Evolutionary conservation across 2,329 filamentous ascomycete species (phyloP).

Genomic region (Claviceps sp.): DNA sequence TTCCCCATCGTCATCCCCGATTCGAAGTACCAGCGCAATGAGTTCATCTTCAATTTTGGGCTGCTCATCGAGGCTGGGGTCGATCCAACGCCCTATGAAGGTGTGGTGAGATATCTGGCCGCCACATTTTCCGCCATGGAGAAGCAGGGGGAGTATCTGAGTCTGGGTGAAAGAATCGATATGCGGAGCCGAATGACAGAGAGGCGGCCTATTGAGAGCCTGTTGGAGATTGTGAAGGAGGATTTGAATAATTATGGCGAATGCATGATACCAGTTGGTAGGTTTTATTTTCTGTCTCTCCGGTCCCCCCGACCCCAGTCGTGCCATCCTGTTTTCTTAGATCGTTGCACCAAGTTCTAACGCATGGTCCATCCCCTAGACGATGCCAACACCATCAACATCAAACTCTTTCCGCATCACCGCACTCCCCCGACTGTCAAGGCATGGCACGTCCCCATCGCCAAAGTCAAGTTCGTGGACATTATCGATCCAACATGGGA

Average conservation of each 20-base stretch:
- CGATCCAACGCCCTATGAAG: constrained; percentile 69
- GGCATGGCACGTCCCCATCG: constrained; percentile 82
- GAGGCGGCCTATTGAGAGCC: constrained; percentile 62
- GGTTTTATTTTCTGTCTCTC: constrained; percentile 15
- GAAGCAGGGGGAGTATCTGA: constrained; percentile 77
- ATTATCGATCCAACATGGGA: constrained; percentile 59
- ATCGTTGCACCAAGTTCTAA: neutral
- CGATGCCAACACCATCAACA: constrained; percentile 86
- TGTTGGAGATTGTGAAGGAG: constrained; percentile 69
- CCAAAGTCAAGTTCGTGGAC: constrained; percentile 50
- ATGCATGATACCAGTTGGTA: constrained; percentile 94
- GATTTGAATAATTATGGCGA: constrained; percentile 95
- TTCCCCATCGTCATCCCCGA: constrained; percentile 81
- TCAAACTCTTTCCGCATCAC: constrained; percentile 85
- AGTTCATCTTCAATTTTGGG: constrained; percentile 98
- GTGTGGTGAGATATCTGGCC: constrained; percentile 75
- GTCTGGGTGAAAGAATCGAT: constrained; percentile 36
- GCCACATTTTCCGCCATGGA: constrained; percentile 80
- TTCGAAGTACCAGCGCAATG: constrained; percentile 74
- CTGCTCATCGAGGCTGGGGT: constrained; percentile 55
- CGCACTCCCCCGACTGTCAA: constrained; percentile 63
- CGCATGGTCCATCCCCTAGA: constrained; percentile 35
- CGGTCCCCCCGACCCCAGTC: neutral
- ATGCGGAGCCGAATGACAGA: constrained; percentile 20
- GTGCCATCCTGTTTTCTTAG: neutral